Evolutionary conservation across 352 stramenopile genomes (phyloP), one percentile per base, ranked within the genome.

Genomic region (Phytophthora pistaciae): DNA sequence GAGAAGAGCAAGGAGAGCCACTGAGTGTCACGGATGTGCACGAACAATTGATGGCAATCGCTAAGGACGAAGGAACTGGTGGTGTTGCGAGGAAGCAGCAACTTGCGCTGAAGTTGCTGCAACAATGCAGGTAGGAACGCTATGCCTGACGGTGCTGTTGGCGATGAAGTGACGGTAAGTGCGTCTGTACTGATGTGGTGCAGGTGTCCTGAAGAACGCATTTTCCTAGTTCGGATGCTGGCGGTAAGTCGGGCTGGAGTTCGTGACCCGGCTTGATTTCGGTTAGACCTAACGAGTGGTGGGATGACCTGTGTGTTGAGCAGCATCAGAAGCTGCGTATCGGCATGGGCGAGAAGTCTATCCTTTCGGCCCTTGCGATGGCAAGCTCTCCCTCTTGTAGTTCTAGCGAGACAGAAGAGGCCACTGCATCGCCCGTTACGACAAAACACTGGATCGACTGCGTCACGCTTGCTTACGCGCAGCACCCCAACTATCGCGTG

Each of bases 241-340:
- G 85, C 86, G 68, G 88, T 96, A 48, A 42, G 86, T 80, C 25
- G 36, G 10, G 36, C 36, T 42, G 36, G 36, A 42, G 36, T 16
- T 42, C 1, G 36, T 42, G 5, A 1, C 3, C 36, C 11, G 36
- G 36, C 36, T 40, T 40, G 33, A 40, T 8, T 16, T 42, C 9
- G 29, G 29, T 33, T 40, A n/a, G 13, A 16, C 4, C 36, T 42
- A 42, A 42, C 36, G 11, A 27, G 9, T 20, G 13, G n/a, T 13
- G n/a, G 44, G 9, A 16, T 29, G 3, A 1, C 31, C 18, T 40
- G 27, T 44, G 10, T 54, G 46, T 58, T 63, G 5, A 42, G 38
- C 29, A 96, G 88, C 88, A 96, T 73, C 88, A 96, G 77, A 93
- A 88, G 50, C 70, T 96, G 16, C 85, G 88, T 42, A 93, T 96